A percentile compares a stretch with the other conserved stretches of the same genome.
These are phyloP conservation scores for Starmerella potacharoeniae DNA, from an alignment of 805 yeast genomes.

Conservation along the genomic window DNA sequence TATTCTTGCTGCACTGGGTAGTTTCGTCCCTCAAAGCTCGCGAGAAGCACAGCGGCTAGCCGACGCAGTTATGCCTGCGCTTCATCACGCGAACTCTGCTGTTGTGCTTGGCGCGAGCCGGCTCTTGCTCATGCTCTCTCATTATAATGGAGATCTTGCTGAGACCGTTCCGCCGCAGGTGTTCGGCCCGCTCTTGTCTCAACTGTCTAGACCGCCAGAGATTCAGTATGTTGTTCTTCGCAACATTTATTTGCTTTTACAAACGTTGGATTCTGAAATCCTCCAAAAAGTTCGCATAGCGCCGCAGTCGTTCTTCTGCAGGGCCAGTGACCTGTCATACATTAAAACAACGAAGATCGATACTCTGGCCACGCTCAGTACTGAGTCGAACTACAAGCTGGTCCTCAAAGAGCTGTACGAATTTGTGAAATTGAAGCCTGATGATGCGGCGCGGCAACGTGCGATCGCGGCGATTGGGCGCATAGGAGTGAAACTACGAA, in stretches of 20 bases:
- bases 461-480: conserved; percentile 86
- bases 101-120: conserved; percentile 71
- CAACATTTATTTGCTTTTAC: conserved; percentile 54
- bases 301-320: conserved; percentile 55
- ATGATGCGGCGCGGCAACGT: conserved; percentile 73
- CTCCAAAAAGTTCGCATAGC: conserved; percentile 5
- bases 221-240: conserved; percentile 71
- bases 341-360: conserved; percentile 85
- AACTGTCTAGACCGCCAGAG: conserved; percentile 48
- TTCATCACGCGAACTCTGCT: conserved; percentile 71
- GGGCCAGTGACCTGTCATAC: conserved; percentile 74
- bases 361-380: conserved; percentile 68
- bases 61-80: conserved; percentile 52
- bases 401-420: conserved; percentile 65
- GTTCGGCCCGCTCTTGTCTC: conserved; percentile 54
- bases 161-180: conserved; percentile 54
- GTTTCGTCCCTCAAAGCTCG: conserved; percentile 59
- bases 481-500: conserved; percentile 62
- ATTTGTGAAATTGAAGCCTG: conserved; percentile 70
- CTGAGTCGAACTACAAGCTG: conserved; percentile 45
- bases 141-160: conserved; percentile 52
- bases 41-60: conserved; percentile 55
- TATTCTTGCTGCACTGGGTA: conserved; percentile 51
- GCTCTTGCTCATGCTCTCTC: conserved; percentile 56
- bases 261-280: conserved; percentile 29